phyloP scores from a whole-genome alignment of 2,329 filamentous ascomycete species.

The Fusarium nelsonii region DNA sequence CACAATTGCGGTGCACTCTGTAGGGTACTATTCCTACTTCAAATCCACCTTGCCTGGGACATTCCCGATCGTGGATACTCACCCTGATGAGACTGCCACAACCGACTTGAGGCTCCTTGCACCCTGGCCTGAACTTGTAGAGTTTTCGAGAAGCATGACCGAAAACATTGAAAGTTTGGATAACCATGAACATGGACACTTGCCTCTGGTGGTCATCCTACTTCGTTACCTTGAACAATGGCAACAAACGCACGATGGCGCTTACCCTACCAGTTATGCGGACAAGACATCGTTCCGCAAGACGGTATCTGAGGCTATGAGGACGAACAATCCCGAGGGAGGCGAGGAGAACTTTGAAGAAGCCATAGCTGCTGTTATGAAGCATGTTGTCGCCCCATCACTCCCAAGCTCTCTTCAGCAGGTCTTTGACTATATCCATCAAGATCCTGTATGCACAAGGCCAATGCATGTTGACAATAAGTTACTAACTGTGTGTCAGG shows the following conservation, averaged over 20 bases:
- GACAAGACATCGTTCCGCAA: constrained; percentile 88
- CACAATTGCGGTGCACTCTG: constrained; percentile 85
- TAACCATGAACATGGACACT: constrained; percentile 87
- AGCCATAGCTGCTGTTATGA: constrained; percentile 86
- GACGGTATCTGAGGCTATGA: constrained; percentile 73
- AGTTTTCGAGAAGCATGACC: constrained; percentile 76
- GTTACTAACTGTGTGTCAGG: constrained; percentile 45
- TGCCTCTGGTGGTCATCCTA: constrained; percentile 87
- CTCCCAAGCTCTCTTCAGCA: constrained; percentile 78
- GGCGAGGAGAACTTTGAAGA: constrained; percentile 98
- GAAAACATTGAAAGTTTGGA: constrained; percentile 75
- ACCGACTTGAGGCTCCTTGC: constrained; percentile 85
- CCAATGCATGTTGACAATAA: neutral
- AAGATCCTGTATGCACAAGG: constrained; percentile 60
- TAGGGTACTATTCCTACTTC: constrained; percentile 92
- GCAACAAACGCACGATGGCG: constrained; percentile 77
- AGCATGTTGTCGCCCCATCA: constrained; percentile 79
- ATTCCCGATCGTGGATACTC: constrained; percentile 95
- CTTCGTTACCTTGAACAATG: constrained; percentile 85
- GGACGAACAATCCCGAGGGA: constrained; percentile 81
- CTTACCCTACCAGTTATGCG: constrained; percentile 78
- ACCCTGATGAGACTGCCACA: constrained; percentile 87
- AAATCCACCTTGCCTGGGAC: constrained; percentile 80
- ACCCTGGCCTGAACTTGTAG: constrained; percentile 85
- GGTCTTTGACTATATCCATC: constrained; percentile 77